phyloP scores from a whole-genome alignment of 2,329 filamentous ascomycete species.

The Celoporthe dispersa region DNA sequence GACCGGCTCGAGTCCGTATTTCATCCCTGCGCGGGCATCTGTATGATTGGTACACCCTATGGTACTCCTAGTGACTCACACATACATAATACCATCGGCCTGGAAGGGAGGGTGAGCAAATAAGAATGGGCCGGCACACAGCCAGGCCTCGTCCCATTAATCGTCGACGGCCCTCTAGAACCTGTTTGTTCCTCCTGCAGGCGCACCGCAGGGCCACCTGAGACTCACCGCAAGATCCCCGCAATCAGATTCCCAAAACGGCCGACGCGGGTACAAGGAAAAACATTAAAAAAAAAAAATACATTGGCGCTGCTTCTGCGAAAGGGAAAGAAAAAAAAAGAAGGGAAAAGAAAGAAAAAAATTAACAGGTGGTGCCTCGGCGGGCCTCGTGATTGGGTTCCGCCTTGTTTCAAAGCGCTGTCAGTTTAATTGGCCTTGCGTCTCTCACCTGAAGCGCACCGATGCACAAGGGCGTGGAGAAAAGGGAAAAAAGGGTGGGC shows the following conservation, averaged over 20 bases:
- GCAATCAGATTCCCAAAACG: slow-evolving; percentile 4
- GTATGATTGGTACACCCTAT: not conserved
- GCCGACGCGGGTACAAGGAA: not conserved
- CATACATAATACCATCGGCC: not conserved
- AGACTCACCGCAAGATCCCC: slow-evolving; percentile 20
- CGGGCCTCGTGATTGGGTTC: slow-evolving; percentile 14
- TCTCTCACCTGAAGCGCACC: slow-evolving; percentile 23
- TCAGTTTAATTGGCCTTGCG: slow-evolving; percentile 14
- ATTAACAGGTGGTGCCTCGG: not conserved
- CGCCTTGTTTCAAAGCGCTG: slow-evolving; percentile 12
- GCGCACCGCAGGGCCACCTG: slow-evolving; percentile 13
- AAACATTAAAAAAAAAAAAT: not conserved
- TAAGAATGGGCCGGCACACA: not conserved
- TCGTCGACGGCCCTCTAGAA: not conserved
- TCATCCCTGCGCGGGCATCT: not conserved
- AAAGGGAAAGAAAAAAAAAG: too few species aligned
- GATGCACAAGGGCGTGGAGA: slow-evolving; percentile 15
- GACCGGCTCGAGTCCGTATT: not conserved
- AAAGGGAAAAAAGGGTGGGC: slow-evolving; percentile 3
- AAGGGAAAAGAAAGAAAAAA: not conserved
- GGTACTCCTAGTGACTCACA: not conserved
- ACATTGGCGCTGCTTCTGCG: not conserved
- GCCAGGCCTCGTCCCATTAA: not conserved
- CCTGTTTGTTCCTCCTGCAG: not conserved
- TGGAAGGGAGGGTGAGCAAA: not conserved